Evolutionary conservation across 163 green algal species (phyloP), one percentile per base, ranked within the genome.

Genomic region (Botryococcus braunii): DNA sequence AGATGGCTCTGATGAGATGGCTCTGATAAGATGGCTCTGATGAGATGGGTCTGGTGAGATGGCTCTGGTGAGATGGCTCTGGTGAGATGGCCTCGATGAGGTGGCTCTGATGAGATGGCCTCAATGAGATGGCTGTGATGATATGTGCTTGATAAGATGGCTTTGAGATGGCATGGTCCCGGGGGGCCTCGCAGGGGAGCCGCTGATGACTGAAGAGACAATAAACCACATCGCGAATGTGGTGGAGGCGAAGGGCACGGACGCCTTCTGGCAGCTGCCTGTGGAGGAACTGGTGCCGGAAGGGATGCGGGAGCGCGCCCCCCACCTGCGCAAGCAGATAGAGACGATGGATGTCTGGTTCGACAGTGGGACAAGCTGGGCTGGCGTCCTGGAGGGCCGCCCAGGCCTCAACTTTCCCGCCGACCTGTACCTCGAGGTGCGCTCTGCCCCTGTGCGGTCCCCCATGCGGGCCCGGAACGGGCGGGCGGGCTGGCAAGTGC

Each of bases 291-390:
- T 82, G 43, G 52, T 74, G 47, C 59, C 65, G 47, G 69, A 74
- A 31, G 70, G 63, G 66, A 75, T 69, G 29, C 67, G 68, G 46
- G 65, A 59, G 60, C 62, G 78, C 46, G 78, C 81, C 35, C 31
- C 58, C 37, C 59, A 68, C 31, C 82, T 93, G 39, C 60, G 61
- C 40, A 93, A 91, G 72, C 92, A 91, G 35, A 85, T 90, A 77
- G 95, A 99, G 77, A 99, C 95, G 3, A 98, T 99, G 95, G 95
- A 99, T 69, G 71, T 77, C 39, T 77, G 66, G 94, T 98, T 99
- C 77, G 95, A 99, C 80, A 95, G 83, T 39, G 95, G 95, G 73
- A 86, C 69, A 73, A 92, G 80, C 79, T 98, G 92, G 92, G 89
- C 89, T 38, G 88, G 83, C 11, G 88, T 95, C 60, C 68, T 95